Evolutionary conservation across 495 filamentous ascomycete species (phyloP), one percentile per base, ranked within the genome.

Genomic region (Neurospora sp.): DNA sequence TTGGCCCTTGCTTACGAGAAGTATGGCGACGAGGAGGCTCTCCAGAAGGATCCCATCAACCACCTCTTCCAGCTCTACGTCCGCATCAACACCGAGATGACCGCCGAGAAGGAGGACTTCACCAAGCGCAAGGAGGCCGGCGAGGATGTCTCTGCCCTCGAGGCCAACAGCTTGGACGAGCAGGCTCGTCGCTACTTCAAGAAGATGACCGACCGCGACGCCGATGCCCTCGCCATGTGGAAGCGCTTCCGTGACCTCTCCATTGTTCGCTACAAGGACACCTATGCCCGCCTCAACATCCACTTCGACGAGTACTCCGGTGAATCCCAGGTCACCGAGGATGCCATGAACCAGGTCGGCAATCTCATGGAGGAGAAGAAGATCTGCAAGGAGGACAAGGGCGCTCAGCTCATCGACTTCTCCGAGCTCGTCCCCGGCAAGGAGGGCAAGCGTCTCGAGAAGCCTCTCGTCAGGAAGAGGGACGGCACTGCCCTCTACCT

Each of bases 231-330:
- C 61, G 90, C 89, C 47, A 83, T 91, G 72, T 99, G 96, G 96
- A 87, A 88, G 77, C 88, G 90, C 22, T 99, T 98, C 86, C 88
- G 96, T 79, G 92, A 96, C 61, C 86, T 99, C 65, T 94, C 91
- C 82, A 98, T 98, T 75, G 84, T 87, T 72, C 90, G 91, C 78
- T 97, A 97, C 83, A 90, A 92, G 81, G 77, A 80, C 6, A 85
- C 80, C 1, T 81, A 81, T 70, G 80, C 78, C 65, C 80, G 80
- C 71, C 76, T 81, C 22, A 98, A 97, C 82, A 98, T 99, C 78
- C 86, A 89, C 72, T 99, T 94, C 77, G 94, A 98, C 79, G 90
- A 93, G 70, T 99, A 99, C 85, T 92, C 91, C 41, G 95, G 95
- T 41, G 96, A 99, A 82, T 95, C 92, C n/a, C 93, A 96, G 78